These are phyloP conservation scores for Pythium rhizo-oryzae DNA, from an alignment of 352 stramenopile species.

Conservation along the genomic window DNA sequence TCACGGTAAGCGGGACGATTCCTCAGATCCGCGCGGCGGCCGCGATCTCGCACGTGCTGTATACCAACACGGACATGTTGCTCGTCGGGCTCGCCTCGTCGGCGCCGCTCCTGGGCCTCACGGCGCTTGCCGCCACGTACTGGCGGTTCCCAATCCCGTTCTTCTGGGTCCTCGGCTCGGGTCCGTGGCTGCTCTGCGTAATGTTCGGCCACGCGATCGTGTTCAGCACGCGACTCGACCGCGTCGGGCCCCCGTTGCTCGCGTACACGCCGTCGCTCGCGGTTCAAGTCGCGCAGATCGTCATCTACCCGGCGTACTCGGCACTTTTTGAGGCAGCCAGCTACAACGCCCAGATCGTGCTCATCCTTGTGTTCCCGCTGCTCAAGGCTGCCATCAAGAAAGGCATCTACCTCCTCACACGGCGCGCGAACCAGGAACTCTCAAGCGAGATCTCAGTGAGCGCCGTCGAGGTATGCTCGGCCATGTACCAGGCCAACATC, in stretches of 20 bases:
- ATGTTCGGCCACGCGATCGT: conserved; percentile 11
- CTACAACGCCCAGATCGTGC: background rate
- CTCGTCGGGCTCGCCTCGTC: background rate
- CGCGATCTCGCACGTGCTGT: background rate
- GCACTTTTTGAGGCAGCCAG: conserved; percentile 9
- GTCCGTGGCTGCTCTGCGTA: conserved; percentile 11
- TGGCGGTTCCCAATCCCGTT: conserved; percentile 32
- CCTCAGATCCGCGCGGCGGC: background rate
- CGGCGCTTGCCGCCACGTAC: background rate
- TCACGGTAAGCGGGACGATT: background rate
- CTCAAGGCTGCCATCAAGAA: conserved; percentile 15
- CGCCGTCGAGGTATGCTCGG: conserved; percentile 15
- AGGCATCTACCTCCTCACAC: background rate
- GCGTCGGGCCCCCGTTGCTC: background rate
- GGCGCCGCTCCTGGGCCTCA: background rate
- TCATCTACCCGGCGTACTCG: conserved; percentile 23
- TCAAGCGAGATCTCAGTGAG: conserved; percentile 6
- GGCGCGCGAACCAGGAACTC: background rate
- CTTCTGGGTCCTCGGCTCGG: conserved; percentile 1
- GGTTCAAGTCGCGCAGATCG: conserved; percentile 20
- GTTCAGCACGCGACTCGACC: background rate
- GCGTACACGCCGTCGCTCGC: conserved; percentile 16
- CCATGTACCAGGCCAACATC: conserved; percentile 27
- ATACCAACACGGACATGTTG: conserved; percentile 1
- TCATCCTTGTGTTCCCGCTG: conserved; percentile 16